phyloP scores from a whole-genome alignment of 306 rosid species.

The Cucurbita moschata region DNA sequence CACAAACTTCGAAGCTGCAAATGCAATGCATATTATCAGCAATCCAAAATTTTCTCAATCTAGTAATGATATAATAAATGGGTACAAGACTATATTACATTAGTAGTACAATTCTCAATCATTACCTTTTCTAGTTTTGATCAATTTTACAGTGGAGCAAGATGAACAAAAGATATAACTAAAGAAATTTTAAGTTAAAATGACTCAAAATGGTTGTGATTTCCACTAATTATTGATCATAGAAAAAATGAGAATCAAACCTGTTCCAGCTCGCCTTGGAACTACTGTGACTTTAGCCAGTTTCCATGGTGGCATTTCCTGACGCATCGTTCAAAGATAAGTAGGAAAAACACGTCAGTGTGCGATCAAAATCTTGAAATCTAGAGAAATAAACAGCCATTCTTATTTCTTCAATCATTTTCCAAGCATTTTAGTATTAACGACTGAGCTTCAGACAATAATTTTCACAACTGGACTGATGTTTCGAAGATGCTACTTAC shows the following conservation, averaged over 20 bases:
- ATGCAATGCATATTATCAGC: constrained; percentile 17
- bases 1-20: constrained; percentile 47
- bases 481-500: not conserved
- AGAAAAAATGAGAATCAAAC: constrained; percentile 20
- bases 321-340: not conserved
- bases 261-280: constrained; percentile 24
- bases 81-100: not conserved
- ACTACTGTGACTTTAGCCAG: constrained; percentile 11
- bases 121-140: not conserved
- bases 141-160: not conserved
- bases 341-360: not conserved
- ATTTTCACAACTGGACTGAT: not conserved
- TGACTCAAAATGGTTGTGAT: not conserved
- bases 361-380: not conserved
- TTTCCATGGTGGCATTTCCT: constrained; percentile 16
- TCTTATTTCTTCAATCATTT: not conserved
- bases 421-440: not conserved
- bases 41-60: not conserved
- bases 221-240: not conserved
- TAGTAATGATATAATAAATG: not conserved
- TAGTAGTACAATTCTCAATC: not conserved
- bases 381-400: not conserved
- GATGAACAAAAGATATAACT: not conserved
- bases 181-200: not conserved
- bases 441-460: not conserved